Conservation (phyloP, 148 eudicot species). For the Fagopyrum esculentum region DNA sequence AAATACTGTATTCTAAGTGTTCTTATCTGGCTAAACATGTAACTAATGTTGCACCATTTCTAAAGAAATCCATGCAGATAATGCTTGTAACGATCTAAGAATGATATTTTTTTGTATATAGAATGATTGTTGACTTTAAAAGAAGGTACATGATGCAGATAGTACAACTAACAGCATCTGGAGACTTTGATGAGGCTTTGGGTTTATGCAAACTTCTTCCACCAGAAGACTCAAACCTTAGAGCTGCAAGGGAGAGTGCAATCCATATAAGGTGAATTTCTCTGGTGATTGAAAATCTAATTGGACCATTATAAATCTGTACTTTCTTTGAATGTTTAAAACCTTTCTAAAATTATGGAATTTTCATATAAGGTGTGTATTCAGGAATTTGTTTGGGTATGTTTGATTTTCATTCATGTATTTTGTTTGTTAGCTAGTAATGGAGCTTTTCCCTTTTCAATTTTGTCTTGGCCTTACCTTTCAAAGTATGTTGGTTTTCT, state of each 20-base stretch:
- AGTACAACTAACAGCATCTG: slow-evolving; percentile 97
- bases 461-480: background rate
- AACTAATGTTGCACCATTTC: background rate
- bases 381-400: background rate
- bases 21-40: background rate
- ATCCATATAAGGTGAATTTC: slow-evolving; percentile 73
- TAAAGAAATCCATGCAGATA: background rate
- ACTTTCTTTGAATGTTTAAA: background rate
- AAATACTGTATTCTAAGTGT: background rate
- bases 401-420: background rate
- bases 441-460: background rate
- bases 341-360: background rate
- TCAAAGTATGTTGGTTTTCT: background rate
- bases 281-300: background rate
- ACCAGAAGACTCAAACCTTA: slow-evolving; percentile 88
- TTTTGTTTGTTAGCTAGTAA: background rate
- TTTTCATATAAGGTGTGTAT: background rate
- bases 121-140: background rate
- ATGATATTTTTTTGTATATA: background rate
- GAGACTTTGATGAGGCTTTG: slow-evolving; percentile 93
- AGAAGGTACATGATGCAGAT: slow-evolving; percentile 48
- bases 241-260: slow-evolving; percentile 96
- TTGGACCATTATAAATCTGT: background rate
- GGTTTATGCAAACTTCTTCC: slow-evolving; percentile 94
- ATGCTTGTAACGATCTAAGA: background rate